Conservation (phyloP, 2,329 filamentous ascomycete species). For the Aspergillus hiratsukae region DNA sequence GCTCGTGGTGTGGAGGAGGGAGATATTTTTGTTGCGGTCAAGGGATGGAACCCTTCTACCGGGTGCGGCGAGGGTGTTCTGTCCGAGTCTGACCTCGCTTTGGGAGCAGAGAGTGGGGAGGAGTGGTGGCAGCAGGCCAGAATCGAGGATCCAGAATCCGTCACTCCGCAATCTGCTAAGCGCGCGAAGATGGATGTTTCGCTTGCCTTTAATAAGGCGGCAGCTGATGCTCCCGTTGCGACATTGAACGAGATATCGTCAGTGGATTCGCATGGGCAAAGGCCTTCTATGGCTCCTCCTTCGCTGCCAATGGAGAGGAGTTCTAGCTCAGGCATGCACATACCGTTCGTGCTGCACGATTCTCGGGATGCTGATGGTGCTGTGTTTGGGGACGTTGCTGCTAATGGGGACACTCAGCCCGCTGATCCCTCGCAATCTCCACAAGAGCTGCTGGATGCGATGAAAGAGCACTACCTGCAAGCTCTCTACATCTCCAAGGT, state of each 20-base stretch:
- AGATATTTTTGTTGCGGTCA: constrained; percentile 35
- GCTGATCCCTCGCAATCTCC: constrained; percentile 24
- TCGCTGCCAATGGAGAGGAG: constrained; percentile 6
- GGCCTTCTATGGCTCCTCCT: constrained; percentile 12
- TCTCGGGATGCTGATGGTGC: constrained; percentile 12
- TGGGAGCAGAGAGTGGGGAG: background rate
- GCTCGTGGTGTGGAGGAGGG: constrained; percentile 32
- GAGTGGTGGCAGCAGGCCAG: constrained; percentile 35
- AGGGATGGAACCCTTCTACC: constrained; percentile 22
- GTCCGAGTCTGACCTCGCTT: constrained; percentile 6
- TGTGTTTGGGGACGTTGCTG: background rate
- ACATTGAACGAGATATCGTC: constrained; percentile 14
- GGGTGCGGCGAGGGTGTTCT: constrained; percentile 1
- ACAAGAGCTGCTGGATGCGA: constrained; percentile 32
- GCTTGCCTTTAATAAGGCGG: constrained; percentile 25
- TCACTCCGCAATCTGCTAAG: constrained; percentile 15
- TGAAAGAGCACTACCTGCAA: constrained; percentile 40
- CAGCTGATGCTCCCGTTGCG: background rate
- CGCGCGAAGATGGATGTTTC: constrained; percentile 23
- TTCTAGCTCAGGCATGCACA: constrained; percentile 7
- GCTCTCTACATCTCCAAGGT: constrained; percentile 43
- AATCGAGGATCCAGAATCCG: constrained; percentile 26
- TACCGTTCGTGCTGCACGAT: constrained; percentile 7
- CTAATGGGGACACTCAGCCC: constrained; percentile 11
- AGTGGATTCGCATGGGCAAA: constrained; percentile 16